Base-by-base conservation (phyloP, 148 eudicot genomes). In the Euryodendron excelsum region DNA sequence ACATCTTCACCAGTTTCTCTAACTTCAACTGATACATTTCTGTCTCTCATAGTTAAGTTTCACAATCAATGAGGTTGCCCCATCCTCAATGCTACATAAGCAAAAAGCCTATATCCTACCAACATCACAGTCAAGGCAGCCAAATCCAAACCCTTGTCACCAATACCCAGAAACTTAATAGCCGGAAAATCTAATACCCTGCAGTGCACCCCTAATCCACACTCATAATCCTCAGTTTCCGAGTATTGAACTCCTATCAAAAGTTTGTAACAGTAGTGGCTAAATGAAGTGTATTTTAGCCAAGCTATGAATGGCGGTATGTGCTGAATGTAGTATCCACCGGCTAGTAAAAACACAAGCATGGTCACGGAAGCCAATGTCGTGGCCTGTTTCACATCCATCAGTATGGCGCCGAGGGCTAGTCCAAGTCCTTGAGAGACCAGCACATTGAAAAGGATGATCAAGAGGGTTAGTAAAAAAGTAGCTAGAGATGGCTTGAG, bases 401-500 rank as follows among this genome's bases (percentile, higher is more conserved):
- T 92, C 2, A 94, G 48, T 4, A 92, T 78, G 18, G 98, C 97
- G 0, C 98, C 98, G 20, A 94, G 89, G 63, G 96, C 98, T 73
- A 92, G 86, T 0, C 98, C 98, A 2, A 94, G 86, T 27, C 97
- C 94, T 74, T 94, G 98, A 8, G 97, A 86, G 10, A 94, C 98
- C 1, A 94, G 86, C 73, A 94, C 97, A 34, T 90, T 89, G 80
- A 85, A 85, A 7, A 92, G 91, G 79, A 92, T 72, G 73, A 87
- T 84, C 1, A 76, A 28, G 0, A 94, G 90, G 60, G 97, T 92
- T 7, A 86, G 87, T 12, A 82, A 20, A 63, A 92, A 94, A 2
- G 93, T 84, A 15, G 78, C 0, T 11, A 79, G 77, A 0, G 90
- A 85, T 33, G 93, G 93, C 72, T 91, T 94, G 27, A 94, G 92